Evolutionary conservation across 257 asterid species (phyloP).

Genomic region (Solanum virginianum): DNA sequence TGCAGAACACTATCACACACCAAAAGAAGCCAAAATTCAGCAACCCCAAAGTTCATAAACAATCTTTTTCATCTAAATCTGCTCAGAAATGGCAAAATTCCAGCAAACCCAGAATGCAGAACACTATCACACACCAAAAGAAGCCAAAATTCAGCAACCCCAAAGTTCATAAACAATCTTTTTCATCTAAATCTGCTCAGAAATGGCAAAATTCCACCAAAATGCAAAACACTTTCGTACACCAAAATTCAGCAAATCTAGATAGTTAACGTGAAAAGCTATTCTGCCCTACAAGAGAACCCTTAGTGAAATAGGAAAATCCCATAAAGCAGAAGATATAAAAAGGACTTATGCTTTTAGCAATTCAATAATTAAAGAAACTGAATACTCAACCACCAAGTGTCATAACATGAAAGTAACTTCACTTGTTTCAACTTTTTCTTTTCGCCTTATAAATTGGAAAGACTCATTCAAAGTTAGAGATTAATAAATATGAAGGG

Average conservation of each 20-base stretch:
- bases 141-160: background rate
- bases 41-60: too few relatives aligned
- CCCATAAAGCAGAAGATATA: background rate
- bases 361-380: background rate
- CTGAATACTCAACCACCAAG: background rate
- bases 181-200: background rate
- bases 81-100: too few relatives aligned
- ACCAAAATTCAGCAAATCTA: background rate
- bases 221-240: constrained; percentile 1
- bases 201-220: background rate
- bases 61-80: too few relatives aligned
- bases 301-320: background rate
- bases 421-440: background rate
- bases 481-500: background rate
- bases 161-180: background rate
- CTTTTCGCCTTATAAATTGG: background rate
- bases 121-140: too few relatives aligned
- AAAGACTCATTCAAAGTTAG: background rate
- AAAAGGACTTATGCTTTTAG: background rate
- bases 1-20: background rate
- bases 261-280: background rate
- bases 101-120: too few relatives aligned
- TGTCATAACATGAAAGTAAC: background rate
- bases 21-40: too few relatives aligned
- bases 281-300: constrained; percentile 1